A percentile compares a stretch with the other conserved stretches of the same genome.
Evolutionary conservation across 169 alveolate genomes (phyloP).

Genomic region (Amoebophrya sp.): DNA sequence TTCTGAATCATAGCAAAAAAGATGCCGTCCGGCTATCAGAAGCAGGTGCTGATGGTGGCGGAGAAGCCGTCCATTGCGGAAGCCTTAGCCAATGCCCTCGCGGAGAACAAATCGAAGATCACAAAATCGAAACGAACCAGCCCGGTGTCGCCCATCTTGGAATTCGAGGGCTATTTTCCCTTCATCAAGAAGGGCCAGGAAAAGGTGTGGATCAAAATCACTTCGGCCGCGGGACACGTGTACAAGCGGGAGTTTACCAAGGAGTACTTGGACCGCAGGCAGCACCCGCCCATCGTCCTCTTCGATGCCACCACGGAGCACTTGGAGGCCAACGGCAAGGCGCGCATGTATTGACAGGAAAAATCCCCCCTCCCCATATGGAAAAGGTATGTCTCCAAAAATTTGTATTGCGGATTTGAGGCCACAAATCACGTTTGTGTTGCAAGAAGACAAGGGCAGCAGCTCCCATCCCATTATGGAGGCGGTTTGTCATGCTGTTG

Average conservation of each 20-base stretch:
- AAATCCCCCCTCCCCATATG: no score
- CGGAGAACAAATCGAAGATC: conserved; percentile 58
- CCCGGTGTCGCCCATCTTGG: background rate
- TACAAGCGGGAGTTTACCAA: conserved; percentile 90
- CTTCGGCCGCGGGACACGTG: conserved; percentile 91
- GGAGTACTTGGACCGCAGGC: conserved; percentile 84
- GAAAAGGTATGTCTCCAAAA: no score
- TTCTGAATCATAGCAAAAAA: no score
- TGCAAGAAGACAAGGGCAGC: no score
- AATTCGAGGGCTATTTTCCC: background rate
- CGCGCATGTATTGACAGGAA: background rate
- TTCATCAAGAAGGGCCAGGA: background rate
- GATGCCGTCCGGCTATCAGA: no score
- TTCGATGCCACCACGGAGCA: conserved; percentile 89
- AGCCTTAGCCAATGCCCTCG: conserved; percentile 83
- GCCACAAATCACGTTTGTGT: no score
- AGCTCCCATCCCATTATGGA: no score
- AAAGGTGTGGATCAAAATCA: conserved; percentile 54
- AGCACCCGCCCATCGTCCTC: conserved; percentile 82
- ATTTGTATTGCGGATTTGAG: no score
- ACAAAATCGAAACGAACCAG: conserved; percentile 39
- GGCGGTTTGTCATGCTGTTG: no score
- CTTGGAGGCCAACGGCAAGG: conserved; percentile 65
- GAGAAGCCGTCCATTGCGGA: conserved; percentile 98
- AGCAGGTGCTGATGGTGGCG: conserved; percentile 89